Base-by-base conservation (phyloP, 108 stramenopile species). In the Chaetoceros tenuissimus region DNA sequence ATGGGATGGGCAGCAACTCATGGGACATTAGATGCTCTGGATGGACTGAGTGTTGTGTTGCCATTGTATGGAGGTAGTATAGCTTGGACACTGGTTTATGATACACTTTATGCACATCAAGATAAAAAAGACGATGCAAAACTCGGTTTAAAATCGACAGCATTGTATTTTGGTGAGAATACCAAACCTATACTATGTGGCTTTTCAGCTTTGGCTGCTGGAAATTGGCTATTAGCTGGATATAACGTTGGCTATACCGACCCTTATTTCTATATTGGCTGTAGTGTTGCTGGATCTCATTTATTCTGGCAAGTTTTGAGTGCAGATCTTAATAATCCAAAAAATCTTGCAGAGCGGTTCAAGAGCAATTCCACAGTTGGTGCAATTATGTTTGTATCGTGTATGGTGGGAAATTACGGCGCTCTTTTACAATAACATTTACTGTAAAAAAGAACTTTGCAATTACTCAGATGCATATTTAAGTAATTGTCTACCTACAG, bases 81-180 rank as follows among this genome's bases (percentile, higher is more conserved):
- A 0, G 63, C 77, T n/a, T 98, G 97, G 97, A 99, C 98, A 2
- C 24, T 99, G 51, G 82, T 98, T 10, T 99, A 99, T 64, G 98
- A 99, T 75, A 99, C 97, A 7, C 59, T 99, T 28, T 99, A 99
- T 76, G 98, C 95, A 10, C 92, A 98, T 72, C 98, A 99, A 77
- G 98, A 98, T 70, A 95, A 93, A 77, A 57, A 31, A 10, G 97
- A 98, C 61, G 97, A 98, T 71, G 65, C 66, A 44, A 76, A 74
- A 48, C 63, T 98, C 18, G 96, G 94, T 31, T 72, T 98, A 23
- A 70, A 85, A 56, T 91, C 89, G 40, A 93, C 96, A 19, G 95
- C 96, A 0, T 67, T 97, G 56, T 76, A 82, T 3, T 91, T 96
- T 78, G 95, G 95, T 20, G 81, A 81, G 13, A 44, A 79, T 55